Evolutionary conservation across 2,329 filamentous ascomycete species (phyloP).

Genomic region (Cytospora schulzeri): DNA sequence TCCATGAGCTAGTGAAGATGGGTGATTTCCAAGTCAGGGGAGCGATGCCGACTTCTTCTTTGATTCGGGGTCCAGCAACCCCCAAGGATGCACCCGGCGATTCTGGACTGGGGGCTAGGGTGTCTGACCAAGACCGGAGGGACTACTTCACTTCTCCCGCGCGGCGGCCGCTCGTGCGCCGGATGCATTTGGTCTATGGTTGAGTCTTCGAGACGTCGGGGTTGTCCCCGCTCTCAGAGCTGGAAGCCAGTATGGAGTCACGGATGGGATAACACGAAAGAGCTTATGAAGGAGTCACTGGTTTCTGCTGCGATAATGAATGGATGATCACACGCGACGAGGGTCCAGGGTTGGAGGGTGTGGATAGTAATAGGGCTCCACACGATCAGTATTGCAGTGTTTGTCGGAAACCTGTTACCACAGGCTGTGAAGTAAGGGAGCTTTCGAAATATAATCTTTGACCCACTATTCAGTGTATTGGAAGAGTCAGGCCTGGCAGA

Average conservation of each 20-base stretch:
- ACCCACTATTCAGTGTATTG: background rate
- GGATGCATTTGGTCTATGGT: conserved; percentile 2
- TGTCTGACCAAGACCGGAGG: background rate
- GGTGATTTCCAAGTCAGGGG: background rate
- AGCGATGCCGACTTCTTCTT: background rate
- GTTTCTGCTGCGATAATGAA: background rate
- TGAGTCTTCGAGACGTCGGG: background rate
- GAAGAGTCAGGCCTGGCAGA: background rate
- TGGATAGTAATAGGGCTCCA: background rate
- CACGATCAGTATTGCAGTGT: background rate
- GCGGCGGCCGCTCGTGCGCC: conserved; percentile 1
- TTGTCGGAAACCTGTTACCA: background rate
- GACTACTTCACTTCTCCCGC: background rate
- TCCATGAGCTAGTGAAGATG: background rate
- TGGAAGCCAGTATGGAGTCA: background rate
- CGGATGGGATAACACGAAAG: background rate
- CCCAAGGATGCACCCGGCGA: background rate
- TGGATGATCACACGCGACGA: background rate
- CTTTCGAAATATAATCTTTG: background rate
- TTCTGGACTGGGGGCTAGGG: background rate
- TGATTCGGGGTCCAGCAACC: background rate
- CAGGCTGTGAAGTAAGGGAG: background rate
- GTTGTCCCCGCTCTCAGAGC: background rate
- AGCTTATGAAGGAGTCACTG: background rate
- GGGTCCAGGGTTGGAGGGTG: background rate